Evolutionary conservation across 768 basidiomycete genomes (phyloP).

Genomic region (Glaciozyma martinii): DNA sequence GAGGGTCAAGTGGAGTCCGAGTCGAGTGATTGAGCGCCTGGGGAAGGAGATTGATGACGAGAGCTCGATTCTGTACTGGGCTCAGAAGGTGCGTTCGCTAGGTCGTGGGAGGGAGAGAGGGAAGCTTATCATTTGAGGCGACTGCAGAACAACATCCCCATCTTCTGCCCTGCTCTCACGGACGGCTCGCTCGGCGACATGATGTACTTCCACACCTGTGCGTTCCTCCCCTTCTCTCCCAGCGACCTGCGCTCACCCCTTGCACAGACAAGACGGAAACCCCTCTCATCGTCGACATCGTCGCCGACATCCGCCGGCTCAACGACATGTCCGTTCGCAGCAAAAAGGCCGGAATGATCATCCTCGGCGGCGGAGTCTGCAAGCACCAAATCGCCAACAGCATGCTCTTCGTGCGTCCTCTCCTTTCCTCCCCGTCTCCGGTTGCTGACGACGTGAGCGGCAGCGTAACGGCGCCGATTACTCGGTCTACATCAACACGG

Average conservation of each 20-base stretch:
- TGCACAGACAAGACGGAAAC: constrained; percentile 34
- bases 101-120: too few species aligned
- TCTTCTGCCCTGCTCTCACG: constrained; percentile 95
- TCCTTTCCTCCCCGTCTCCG: neutral
- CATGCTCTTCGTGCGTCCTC: constrained; percentile 76
- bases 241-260: neutral
- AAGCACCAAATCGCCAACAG: constrained; percentile 99
- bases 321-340: constrained; percentile 84
- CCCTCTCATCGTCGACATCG: constrained; percentile 75
- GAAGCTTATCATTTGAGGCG: neutral
- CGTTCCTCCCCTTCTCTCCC: constrained; percentile 51
- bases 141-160: constrained; percentile 86
- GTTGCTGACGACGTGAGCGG: constrained; percentile 9
- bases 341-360: constrained; percentile 93
- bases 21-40: constrained; percentile 79
- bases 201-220: constrained; percentile 98
- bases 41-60: constrained; percentile 97
- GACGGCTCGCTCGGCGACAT: constrained; percentile 98
- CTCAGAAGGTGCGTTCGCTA: constrained; percentile 69
- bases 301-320: constrained; percentile 79
- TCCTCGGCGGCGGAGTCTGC: constrained; percentile 94
- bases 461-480: constrained; percentile 97
- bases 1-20: constrained; percentile 79
- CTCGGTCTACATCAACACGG: constrained; percentile 96
- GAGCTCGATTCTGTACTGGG: constrained; percentile 98